Base-by-base conservation (phyloP, 495 filamentous ascomycete species). In the Aspergillus kassunensis region DNA sequence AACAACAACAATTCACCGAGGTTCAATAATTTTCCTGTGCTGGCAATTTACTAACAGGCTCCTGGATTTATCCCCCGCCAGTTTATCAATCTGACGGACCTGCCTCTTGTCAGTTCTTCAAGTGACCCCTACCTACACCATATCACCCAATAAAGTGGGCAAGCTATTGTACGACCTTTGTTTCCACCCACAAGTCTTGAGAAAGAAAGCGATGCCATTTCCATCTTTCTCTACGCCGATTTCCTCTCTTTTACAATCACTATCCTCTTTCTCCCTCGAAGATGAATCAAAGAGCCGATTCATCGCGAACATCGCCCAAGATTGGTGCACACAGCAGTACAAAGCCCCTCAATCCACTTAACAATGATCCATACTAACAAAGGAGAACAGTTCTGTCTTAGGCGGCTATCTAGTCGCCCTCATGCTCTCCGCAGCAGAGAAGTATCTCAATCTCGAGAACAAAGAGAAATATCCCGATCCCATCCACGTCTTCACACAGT, bases 271-370 rank as follows among this genome's bases (percentile, higher is more conserved):
- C 42, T 21, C 51, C 6, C 47, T 36, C 13, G 51, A 55, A 23
- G 45, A 35, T 4, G 58, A 51, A 18, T 34, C 47, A 13, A 51
- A 19, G 11, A 45, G 55, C 47, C 54, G 44, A 20, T 63, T 57
- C 33, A 13, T 25, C 10, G 51, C 51, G 6, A 36, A 42, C 7
- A 57, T 63, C 29, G 34, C 56, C n/a, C 45, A 29, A 10, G 56
- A 63, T n/a, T 63, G 60, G 60, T 55, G 53, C 19, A 59, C 56
- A 4, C 60, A 63, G 43, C 56, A 59, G 56, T 59, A 59, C 45
- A 56, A 57, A 13, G 8, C 11, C 13, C 4, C 31, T 34, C 31
- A 4, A 34, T 15, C 9, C 31, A 3, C 12, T 12, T 12, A 6
- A 30, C 29, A 30, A n/a, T 27, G 24, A 27, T 27, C 9, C 24